phyloP scores from a whole-genome alignment of 257 asterid genomes.

The Solanum pimpinellifolium region DNA sequence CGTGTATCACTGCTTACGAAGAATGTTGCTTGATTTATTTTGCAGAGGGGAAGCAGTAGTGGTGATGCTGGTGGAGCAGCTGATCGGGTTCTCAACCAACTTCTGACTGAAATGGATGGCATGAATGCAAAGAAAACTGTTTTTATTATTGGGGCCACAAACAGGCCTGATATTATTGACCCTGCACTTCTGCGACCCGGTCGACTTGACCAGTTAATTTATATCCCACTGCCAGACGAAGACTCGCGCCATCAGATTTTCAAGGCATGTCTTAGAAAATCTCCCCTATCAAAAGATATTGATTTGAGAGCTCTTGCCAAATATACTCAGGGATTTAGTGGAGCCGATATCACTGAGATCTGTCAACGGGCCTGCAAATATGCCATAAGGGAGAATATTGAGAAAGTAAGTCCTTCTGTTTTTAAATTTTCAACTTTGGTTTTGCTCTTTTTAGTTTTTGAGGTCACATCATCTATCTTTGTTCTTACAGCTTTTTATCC shows the following conservation, averaged over 20 bases:
- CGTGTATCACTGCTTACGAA: not conserved
- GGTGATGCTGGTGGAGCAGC: slow-evolving; percentile 68
- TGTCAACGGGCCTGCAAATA: slow-evolving; percentile 54
- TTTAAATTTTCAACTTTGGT: not conserved
- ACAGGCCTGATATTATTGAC: slow-evolving; percentile 49
- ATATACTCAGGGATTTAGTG: slow-evolving; percentile 47
- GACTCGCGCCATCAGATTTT: slow-evolving; percentile 47
- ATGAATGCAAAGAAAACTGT: slow-evolving; percentile 51
- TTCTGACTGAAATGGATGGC: slow-evolving; percentile 57
- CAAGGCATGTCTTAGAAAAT: slow-evolving; percentile 45
- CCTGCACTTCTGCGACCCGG: slow-evolving; percentile 56
- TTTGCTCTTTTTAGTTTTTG: not conserved
- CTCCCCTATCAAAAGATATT: slow-evolving; percentile 39
- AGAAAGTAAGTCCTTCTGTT: slow-evolving; percentile 20
- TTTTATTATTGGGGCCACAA: slow-evolving; percentile 52
- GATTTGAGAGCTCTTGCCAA: slow-evolving; percentile 45
- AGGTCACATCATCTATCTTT: not conserved
- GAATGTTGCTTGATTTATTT: not conserved
- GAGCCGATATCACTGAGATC: slow-evolving; percentile 48
- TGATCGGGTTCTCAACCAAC: slow-evolving; percentile 49
- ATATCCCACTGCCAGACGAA: slow-evolving; percentile 52
- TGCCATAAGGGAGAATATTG: slow-evolving; percentile 51
- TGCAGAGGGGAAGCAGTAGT: slow-evolving; percentile 42
- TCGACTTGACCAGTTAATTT: slow-evolving; percentile 47
- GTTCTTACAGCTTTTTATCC: not conserved